Percentiles rank a stretch among this genome's conserved stretches.
phyloP scores from a whole-genome alignment of 2,329 filamentous ascomycete species.

The Paecilomyces dactylethromorphus region DNA sequence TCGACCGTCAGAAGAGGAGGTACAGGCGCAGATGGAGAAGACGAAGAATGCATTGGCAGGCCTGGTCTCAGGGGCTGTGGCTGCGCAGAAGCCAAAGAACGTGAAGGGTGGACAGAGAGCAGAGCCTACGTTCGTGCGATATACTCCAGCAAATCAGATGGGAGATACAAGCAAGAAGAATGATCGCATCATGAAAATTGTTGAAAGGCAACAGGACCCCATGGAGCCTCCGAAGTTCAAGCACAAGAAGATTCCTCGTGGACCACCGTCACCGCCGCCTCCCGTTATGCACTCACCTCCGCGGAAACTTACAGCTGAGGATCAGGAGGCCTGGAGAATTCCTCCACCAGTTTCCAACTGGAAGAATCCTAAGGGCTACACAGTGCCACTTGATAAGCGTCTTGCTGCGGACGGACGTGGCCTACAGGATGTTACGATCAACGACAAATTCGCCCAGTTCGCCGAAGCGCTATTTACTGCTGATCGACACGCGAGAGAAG shows the following conservation, averaged over 20 bases:
- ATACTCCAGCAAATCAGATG: conserved; percentile 96
- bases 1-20: conserved; percentile 76
- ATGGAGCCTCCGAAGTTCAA: conserved; percentile 98
- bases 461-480: conserved; percentile 91
- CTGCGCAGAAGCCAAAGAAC: conserved; percentile 93
- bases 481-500: conserved; percentile 88
- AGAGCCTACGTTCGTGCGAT: conserved; percentile 89
- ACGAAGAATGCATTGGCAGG: conserved; percentile 80
- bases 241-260: conserved; percentile 94
- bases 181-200: conserved; percentile 97
- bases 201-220: conserved; percentile 85
- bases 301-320: conserved; percentile 88
- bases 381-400: conserved; percentile 90
- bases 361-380: conserved; percentile 99
- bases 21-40: conserved; percentile 75
- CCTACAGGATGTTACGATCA: conserved; percentile 89
- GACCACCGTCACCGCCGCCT: conserved; percentile 84
- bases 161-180: conserved; percentile 78
- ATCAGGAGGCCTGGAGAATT: conserved; percentile 94
- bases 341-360: conserved; percentile 90
- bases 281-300: conserved; percentile 94
- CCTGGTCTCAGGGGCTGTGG: conserved; percentile 76
- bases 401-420: conserved; percentile 88
- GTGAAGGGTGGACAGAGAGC: conserved; percentile 73
- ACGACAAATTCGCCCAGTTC: conserved; percentile 97